Evolutionary conservation across 345 rosid species (phyloP).

Genomic region (Salix koriyanagi): DNA sequence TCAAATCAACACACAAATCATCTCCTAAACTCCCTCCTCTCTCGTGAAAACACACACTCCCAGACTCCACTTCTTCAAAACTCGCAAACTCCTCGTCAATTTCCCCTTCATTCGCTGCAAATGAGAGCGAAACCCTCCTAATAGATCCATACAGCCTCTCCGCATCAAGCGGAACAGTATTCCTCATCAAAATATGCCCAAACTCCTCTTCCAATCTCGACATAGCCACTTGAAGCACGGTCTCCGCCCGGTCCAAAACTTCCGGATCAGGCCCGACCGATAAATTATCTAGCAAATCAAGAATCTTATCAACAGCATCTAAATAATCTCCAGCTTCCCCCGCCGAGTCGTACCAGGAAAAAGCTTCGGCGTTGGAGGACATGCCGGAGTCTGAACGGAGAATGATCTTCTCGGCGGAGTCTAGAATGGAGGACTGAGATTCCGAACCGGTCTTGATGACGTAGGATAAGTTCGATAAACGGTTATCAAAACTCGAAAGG

Average conservation of each 20-base stretch:
- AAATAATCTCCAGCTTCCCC: conserved; percentile 63
- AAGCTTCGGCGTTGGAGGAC: conserved; percentile 15
- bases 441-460: conserved; percentile 44
- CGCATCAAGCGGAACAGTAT: conserved; percentile 74
- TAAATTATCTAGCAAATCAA: conserved; percentile 46
- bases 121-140: conserved; percentile 62
- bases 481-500: conserved; percentile 91
- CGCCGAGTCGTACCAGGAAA: conserved; percentile 64
- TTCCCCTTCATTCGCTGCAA: conserved; percentile 52
- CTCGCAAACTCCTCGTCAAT: conserved; percentile 66
- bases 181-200: conserved; percentile 67
- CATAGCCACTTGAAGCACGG: conserved; percentile 86
- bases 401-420: conserved; percentile 67
- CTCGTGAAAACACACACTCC: conserved; percentile 65
- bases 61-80: conserved; percentile 62
- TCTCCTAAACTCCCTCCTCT: conserved; percentile 80
- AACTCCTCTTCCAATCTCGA: conserved; percentile 88
- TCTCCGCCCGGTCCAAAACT: conserved; percentile 73
- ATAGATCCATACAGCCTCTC: conserved; percentile 78
- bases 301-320: conserved; percentile 72
- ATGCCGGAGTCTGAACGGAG: conserved; percentile 33
- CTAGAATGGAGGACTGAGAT: conserved; percentile 36
- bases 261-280: conserved; percentile 46
- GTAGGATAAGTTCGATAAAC: conserved; percentile 78
- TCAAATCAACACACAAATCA: conserved; percentile 77